phyloP scores from a whole-genome alignment of 2,329 filamentous ascomycete species.

The Fusarium hostae region DNA sequence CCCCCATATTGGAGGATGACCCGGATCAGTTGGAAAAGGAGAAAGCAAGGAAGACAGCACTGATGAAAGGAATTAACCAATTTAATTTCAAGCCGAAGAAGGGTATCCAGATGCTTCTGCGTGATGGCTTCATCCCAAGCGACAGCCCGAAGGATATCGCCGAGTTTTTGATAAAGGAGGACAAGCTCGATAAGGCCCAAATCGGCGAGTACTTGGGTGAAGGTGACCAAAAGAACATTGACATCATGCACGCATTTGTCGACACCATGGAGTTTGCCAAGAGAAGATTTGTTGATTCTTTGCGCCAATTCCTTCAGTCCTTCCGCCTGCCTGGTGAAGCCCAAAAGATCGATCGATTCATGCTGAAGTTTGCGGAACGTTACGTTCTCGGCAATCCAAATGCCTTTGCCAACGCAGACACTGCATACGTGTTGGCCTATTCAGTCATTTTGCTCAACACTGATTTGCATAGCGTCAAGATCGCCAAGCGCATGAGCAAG shows the following conservation, averaged over 20 bases:
- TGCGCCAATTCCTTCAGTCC: constrained; percentile 91
- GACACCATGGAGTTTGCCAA: constrained; percentile 94
- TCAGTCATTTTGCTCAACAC: constrained; percentile 98
- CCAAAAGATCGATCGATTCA: constrained; percentile 99
- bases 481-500: constrained; percentile 87
- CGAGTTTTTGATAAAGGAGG: constrained; percentile 81
- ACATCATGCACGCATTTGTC: constrained; percentile 98
- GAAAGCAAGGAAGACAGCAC: constrained; percentile 91
- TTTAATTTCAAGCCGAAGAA: constrained; percentile 99
- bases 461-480: constrained; percentile 90
- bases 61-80: constrained; percentile 86
- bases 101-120: constrained; percentile 84
- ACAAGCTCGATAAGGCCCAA: constrained; percentile 88
- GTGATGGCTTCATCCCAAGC: constrained; percentile 87
- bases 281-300: constrained; percentile 89
- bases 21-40: constrained; percentile 93
- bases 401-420: constrained; percentile 97
- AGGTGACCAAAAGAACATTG: constrained; percentile 91
- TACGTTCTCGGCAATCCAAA: constrained; percentile 96
- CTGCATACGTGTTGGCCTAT: constrained; percentile 94
- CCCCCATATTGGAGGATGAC: constrained; percentile 84
- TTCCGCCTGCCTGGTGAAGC: constrained; percentile 96
- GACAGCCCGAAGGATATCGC: constrained; percentile 85
- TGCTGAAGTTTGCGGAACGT: constrained; percentile 98
- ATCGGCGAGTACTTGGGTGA: constrained; percentile 96